Evolutionary conservation across 108 stramenopile genomes (phyloP), one percentile per base, ranked within the genome.

Genomic region (Nannochloropsis oceanica): DNA sequence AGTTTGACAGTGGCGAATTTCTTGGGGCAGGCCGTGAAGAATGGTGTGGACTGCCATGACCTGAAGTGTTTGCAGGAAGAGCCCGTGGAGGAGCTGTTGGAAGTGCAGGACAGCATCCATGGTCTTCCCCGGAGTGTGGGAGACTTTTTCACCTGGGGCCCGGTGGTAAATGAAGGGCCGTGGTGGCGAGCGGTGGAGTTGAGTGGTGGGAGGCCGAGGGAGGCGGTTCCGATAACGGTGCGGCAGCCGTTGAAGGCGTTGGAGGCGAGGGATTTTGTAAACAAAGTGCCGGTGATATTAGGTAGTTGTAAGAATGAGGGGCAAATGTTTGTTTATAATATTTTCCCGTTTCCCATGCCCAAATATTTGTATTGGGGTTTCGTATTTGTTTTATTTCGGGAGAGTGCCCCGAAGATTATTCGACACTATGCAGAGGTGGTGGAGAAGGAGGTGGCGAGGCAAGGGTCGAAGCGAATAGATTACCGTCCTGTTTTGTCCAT

Each of bases 61-160:
- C 83, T 94, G 81, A 86, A 86, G 12, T 95, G 94, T 84, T 84
- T 95, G 27, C 90, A 93, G 82, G 85, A 87, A 0, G 94, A 94
- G 91, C 89, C 91, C 22, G 94, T 93, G 20, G 92, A 94, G 84
- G 94, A 94, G 85, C 92, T 95, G 42, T 89, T 95, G 90, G 79
- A 92, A 43, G 92, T 93, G 14, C 94, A 94, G 85, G 92, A 92
- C 26, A 91, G 89, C 80, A 82, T 95, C 27, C 93, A 94, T 93
- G 94, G 94, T 14, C 86, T 93, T 20, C 94, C 93, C 11, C 84
- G 93, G 22, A 85, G 82, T 73, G 93, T 93, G 10, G 92, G 93
- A 8, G 92, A 94, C 87, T 94, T 95, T 84, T 95, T 95, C 89
- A 92, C 93, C 13, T 95, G 93, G 93, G 93, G 89, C 82, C 94